Percentiles rank a stretch among this genome's conserved stretches.
phyloP scores from a whole-genome alignment of 495 filamentous ascomycete species.

The Aspergillus olivimuriae region DNA sequence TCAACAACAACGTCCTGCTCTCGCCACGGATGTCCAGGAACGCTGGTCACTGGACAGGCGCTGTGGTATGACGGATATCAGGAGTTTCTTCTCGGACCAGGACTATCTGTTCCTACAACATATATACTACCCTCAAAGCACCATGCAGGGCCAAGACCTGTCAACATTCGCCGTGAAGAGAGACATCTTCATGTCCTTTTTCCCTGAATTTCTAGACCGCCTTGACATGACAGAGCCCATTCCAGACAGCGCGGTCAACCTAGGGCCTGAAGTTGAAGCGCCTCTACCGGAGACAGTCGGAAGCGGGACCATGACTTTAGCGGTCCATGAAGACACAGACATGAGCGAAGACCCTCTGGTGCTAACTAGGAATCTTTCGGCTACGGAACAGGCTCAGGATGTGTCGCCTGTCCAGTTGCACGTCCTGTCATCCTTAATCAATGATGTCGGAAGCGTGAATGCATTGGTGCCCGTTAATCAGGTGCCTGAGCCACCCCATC shows the following conservation, averaged over 20 bases:
- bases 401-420: too few species aligned
- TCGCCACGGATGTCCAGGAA: not conserved
- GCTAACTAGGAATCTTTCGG: too few species aligned
- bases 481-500: too few species aligned
- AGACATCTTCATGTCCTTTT: constrained; percentile 15
- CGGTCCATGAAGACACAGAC: too few species aligned
- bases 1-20: not conserved
- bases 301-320: too few species aligned
- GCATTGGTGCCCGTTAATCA: too few species aligned
- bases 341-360: too few species aligned
- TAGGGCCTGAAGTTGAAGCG: not conserved
- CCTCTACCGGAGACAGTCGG: not conserved
- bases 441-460: too few species aligned
- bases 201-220: not conserved
- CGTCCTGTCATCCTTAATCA: too few species aligned
- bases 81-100: constrained; percentile 10
- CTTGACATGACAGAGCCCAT: not conserved
- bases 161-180: constrained; percentile 14
- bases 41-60: constrained; percentile 8
- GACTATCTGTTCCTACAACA: constrained; percentile 17
- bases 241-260: not conserved
- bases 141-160: constrained; percentile 4
- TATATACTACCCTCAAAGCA: constrained; percentile 13
- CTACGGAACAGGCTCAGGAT: too few species aligned
- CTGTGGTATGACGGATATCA: constrained; percentile 13